A percentile compares a stretch with the other conserved stretches of the same genome.
These are phyloP conservation scores for Geranomyces variabilis DNA, from an alignment of 192 early-diverging fungal genomes.

Conservation along the genomic window DNA sequence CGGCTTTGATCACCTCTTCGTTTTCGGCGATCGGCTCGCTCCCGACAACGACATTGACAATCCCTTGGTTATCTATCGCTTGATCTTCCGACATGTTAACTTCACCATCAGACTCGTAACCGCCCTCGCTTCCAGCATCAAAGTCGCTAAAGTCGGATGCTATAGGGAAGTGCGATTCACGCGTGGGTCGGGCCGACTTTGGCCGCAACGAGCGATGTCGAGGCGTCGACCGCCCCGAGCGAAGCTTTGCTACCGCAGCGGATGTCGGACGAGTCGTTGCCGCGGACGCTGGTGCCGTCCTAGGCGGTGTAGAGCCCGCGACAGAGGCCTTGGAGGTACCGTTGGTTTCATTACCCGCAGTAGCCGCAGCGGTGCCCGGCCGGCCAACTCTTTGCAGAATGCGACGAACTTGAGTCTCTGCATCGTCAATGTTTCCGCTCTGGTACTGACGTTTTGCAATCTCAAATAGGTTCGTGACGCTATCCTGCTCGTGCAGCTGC, in stretches of 20 bases:
- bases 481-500: conserved; percentile 9
- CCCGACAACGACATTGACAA: not conserved
- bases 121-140: conserved; percentile 35
- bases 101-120: conserved; percentile 35
- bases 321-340: not conserved
- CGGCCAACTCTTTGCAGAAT: conserved; percentile 26
- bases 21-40: conserved; percentile 27
- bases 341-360: not conserved
- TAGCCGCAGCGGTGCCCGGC: not conserved
- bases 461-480: conserved; percentile 36
- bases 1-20: conserved; percentile 26
- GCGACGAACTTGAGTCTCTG: conserved; percentile 20
- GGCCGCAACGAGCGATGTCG: conserved; percentile 38
- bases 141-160: conserved; percentile 50
- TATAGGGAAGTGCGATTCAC: conserved; percentile 47
- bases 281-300: not conserved
- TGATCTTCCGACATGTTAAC: conserved; percentile 17
- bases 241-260: not conserved
- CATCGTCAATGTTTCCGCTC: conserved; percentile 32
- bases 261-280: conserved; percentile 7
- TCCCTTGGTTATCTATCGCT: not conserved
- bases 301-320: conserved; percentile 5
- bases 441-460: conserved; percentile 35
- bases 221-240: conserved; percentile 23
- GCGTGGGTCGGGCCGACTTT: conserved; percentile 53